phyloP scores from a whole-genome alignment of 2,329 filamentous ascomycete genomes.

The Didymella arachidicola region DNA sequence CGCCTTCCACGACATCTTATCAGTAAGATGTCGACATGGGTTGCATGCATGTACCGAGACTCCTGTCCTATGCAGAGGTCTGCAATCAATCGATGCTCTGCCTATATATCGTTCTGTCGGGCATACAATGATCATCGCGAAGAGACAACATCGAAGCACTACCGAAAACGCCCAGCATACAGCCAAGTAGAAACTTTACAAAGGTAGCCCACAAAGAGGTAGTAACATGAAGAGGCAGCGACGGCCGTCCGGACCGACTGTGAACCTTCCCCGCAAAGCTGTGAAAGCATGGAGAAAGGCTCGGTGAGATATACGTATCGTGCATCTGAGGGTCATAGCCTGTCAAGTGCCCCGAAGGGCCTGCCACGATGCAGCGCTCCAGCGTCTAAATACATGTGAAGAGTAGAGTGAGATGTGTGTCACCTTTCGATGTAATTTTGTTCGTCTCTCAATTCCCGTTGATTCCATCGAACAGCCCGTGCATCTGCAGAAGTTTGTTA shows the following conservation, averaged over 20 bases:
- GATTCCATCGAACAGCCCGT: constrained; percentile 42
- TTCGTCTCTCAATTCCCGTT: constrained; percentile 7
- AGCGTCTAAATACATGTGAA: neutral
- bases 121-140: neutral
- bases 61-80: neutral
- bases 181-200: neutral
- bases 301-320: neutral
- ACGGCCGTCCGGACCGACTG: neutral
- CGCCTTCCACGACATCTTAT: neutral
- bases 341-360: too few relatives aligned
- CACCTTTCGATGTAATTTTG: neutral
- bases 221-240: neutral
- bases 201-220: neutral
- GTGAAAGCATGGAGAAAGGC: neutral
- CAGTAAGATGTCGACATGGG: neutral
- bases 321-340: too few relatives aligned
- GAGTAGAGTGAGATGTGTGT: neutral
- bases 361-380: neutral
- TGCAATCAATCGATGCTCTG: neutral
- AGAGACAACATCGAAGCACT: neutral
- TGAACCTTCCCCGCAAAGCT: neutral
- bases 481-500: constrained; percentile 50
- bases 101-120: neutral
- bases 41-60: neutral
- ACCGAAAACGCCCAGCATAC: constrained; percentile 9